Conservation (phyloP, 2,329 filamentous ascomycete species). For the Trichophyton simii region DNA sequence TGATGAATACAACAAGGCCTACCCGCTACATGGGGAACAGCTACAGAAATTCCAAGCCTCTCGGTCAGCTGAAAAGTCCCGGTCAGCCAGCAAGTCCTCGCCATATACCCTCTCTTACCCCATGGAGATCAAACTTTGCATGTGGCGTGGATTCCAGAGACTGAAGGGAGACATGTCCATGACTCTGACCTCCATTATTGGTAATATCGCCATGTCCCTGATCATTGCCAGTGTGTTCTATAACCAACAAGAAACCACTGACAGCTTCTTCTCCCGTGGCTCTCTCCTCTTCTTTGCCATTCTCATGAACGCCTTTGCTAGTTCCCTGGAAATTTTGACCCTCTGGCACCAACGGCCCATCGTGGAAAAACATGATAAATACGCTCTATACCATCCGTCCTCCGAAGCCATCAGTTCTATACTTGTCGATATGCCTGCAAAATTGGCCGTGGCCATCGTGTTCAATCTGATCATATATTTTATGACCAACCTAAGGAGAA, state of each 20-base stretch:
- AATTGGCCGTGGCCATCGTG: conserved; percentile 55
- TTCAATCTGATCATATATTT: conserved; percentile 82
- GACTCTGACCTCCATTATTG: conserved; percentile 52
- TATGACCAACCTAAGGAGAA: conserved; percentile 66
- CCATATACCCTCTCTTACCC: conserved; percentile 69
- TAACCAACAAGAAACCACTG: conserved; percentile 53
- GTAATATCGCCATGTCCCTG: conserved; percentile 63
- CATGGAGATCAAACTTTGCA: conserved; percentile 66
- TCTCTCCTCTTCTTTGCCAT: conserved; percentile 79
- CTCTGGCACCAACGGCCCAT: conserved; percentile 83
- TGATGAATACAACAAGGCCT: conserved; percentile 31
- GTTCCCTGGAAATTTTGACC: conserved; percentile 66
- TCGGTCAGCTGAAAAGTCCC: conserved; percentile 33
- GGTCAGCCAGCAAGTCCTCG: conserved; percentile 49
- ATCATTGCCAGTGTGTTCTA: conserved; percentile 74
- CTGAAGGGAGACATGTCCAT: conserved; percentile 64
- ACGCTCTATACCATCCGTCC: conserved; percentile 80
- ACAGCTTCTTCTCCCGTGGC: conserved; percentile 66
- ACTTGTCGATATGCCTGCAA: conserved; percentile 72
- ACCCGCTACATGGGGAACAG: conserved; percentile 24
- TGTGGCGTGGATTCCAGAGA: conserved; percentile 68
- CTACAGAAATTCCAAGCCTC: conserved; percentile 18
- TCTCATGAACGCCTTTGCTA: conserved; percentile 73
- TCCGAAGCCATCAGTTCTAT: conserved; percentile 70
- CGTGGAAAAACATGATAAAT: conserved; percentile 78